These are phyloP conservation scores for Phytophthora boehmeriae DNA, from an alignment of 352 stramenopile genomes.

Conservation along the genomic window DNA sequence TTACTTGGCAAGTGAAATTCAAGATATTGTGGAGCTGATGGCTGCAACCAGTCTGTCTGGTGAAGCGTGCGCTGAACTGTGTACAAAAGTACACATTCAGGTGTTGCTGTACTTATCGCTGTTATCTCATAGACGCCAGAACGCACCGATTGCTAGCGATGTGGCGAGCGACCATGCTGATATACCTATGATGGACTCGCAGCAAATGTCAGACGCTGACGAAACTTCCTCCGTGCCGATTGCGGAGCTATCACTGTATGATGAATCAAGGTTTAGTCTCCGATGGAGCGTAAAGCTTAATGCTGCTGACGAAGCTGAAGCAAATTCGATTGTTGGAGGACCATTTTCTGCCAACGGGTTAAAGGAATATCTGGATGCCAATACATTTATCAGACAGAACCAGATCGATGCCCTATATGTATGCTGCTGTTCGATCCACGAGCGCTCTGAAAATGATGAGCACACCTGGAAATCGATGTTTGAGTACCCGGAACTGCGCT, in stretches of 20 bases:
- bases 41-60: constrained; percentile 53
- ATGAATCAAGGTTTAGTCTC: constrained; percentile 67
- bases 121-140: constrained; percentile 52
- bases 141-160: constrained; percentile 12
- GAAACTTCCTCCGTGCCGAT: constrained; percentile 65
- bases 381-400: constrained; percentile 34
- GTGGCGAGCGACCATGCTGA: constrained; percentile 41
- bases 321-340: constrained; percentile 32
- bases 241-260: constrained; percentile 63
- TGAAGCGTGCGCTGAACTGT: constrained; percentile 47
- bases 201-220: constrained; percentile 41
- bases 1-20: constrained; percentile 55
- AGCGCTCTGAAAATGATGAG: constrained; percentile 30
- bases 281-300: constrained; percentile 65
- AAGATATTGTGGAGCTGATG: constrained; percentile 72
- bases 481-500: constrained; percentile 75
- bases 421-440: constrained; percentile 73
- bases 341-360: constrained; percentile 63
- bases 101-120: constrained; percentile 71
- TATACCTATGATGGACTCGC: constrained; percentile 77
- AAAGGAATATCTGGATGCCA: constrained; percentile 59
- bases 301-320: constrained; percentile 22
- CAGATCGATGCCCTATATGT: constrained; percentile 49
- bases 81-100: constrained; percentile 57
- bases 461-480: constrained; percentile 70